Evolutionary conservation across 345 rosid species (phyloP).

Genomic region (Acer saccharum): DNA sequence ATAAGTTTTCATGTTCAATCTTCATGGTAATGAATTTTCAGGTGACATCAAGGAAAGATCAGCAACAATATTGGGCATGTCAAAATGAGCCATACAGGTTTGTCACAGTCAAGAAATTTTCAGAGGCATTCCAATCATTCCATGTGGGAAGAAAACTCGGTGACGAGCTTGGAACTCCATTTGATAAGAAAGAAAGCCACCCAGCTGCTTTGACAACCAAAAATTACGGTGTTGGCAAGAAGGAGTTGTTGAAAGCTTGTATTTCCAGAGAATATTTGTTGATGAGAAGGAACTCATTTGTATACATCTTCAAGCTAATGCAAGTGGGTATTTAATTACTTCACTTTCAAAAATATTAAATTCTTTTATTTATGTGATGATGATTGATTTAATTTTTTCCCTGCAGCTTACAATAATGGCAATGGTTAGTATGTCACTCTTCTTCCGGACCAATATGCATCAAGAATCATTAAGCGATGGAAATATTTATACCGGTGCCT

Average conservation of each 20-base stretch:
- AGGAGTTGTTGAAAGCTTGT: conserved; percentile 58
- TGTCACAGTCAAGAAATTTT: conserved; percentile 48
- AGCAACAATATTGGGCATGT: conserved; percentile 61
- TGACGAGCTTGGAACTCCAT: conserved; percentile 52
- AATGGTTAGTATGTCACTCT: conserved; percentile 48
- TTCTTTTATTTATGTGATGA: neutral
- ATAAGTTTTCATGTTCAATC: neutral
- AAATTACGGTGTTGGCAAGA: conserved; percentile 49
- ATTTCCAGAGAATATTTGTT: conserved; percentile 51
- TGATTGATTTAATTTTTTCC: conserved; percentile 15
- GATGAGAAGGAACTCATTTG: conserved; percentile 61
- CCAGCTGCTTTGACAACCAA: conserved; percentile 57
- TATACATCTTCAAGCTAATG: conserved; percentile 49
- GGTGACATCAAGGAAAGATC: conserved; percentile 83
- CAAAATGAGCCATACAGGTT: conserved; percentile 53
- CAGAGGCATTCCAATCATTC: conserved; percentile 51
- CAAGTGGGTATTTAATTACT: conserved; percentile 35
- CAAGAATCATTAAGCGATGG: conserved; percentile 47
- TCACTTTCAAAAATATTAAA: conserved; percentile 5
- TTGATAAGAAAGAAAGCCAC: conserved; percentile 51
- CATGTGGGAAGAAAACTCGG: conserved; percentile 36
- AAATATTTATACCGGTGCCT: conserved; percentile 54
- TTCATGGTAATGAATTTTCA: conserved; percentile 14
- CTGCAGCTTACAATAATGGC: conserved; percentile 48
- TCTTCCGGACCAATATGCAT: conserved; percentile 64